Percentiles rank a stretch among this genome's conserved stretches.
Evolutionary conservation across 805 yeast species (phyloP).

Genomic region (Yamadazyma scolyti): DNA sequence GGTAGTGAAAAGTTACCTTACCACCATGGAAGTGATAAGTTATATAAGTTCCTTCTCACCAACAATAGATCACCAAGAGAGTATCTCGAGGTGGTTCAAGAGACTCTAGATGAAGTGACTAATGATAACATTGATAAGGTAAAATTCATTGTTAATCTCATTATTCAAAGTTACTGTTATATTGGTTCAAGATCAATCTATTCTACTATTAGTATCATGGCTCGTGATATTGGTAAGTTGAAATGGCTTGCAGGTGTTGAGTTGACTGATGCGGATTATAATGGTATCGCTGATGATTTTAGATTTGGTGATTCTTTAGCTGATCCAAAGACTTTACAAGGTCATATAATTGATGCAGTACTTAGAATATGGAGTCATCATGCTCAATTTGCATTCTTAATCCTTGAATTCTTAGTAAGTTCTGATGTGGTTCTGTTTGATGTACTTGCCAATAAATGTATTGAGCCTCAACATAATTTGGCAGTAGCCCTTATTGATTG

Average conservation of each 20-base stretch:
- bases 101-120: conserved; percentile 17
- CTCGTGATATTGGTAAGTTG: conserved; percentile 38
- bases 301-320: conserved; percentile 14
- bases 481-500: conserved; percentile 39
- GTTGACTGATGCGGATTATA: conserved; percentile 25
- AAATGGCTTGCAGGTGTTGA: conserved; percentile 32
- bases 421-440: conserved; percentile 29
- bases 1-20: conserved; percentile 35
- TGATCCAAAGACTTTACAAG: conserved; percentile 19
- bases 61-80: conserved; percentile 38
- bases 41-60: conserved; percentile 38
- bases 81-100: conserved; percentile 29
- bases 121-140: conserved; percentile 19
- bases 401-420: conserved; percentile 40
- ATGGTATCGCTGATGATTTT: conserved; percentile 23
- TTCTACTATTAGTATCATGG: conserved; percentile 38
- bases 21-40: conserved; percentile 31
- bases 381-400: conserved; percentile 42
- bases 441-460: conserved; percentile 22
- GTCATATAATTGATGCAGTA: conserved; percentile 35
- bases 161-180: conserved; percentile 70
- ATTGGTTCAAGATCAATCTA: conserved; percentile 85
- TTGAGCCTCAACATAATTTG: conserved; percentile 26
- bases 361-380: conserved; percentile 43
- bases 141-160: conserved; percentile 49